These are phyloP conservation scores for Tulasnella sp. DNA, from an alignment of 768 basidiomycete species.

Conservation along the genomic window DNA sequence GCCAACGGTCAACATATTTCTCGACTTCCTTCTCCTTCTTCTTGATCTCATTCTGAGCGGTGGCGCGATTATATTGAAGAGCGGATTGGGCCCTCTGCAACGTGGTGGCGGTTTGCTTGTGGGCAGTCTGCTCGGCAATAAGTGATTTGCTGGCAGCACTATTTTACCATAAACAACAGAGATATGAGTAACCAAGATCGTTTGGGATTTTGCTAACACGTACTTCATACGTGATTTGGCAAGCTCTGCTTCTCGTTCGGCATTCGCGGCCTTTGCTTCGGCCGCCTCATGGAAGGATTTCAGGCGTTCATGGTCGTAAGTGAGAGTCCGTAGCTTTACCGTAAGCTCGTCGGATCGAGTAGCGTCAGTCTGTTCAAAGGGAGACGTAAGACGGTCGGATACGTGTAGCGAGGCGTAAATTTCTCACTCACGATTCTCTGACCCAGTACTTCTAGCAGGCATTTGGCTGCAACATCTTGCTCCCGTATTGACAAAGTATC, in stretches of 20 bases:
- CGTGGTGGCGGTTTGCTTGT: conserved; percentile 60
- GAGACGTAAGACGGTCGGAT: not conserved
- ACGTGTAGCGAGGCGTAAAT: not conserved
- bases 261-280: conserved; percentile 51
- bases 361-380: conserved; percentile 52
- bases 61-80: conserved; percentile 56
- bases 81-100: conserved; percentile 61
- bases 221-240: conserved; percentile 65
- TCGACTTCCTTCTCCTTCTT: conserved; percentile 75
- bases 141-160: conserved; percentile 47
- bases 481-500: conserved; percentile 51
- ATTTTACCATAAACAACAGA: not conserved
- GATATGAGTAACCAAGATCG: not conserved
- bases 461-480: conserved; percentile 53
- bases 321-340: conserved; percentile 62
- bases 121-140: conserved; percentile 48
- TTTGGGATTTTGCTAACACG: conserved; percentile 28
- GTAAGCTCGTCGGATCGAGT: conserved; percentile 63
- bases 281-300: conserved; percentile 49
- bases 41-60: conserved; percentile 62
- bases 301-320: conserved; percentile 73
- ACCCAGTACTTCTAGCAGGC: conserved; percentile 62
- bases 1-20: conserved; percentile 62
- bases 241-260: conserved; percentile 67
- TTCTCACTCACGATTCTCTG: conserved; percentile 57